These are phyloP conservation scores for Ziziphus jujuba DNA, from an alignment of 306 rosid genomes.

Conservation along the genomic window DNA sequence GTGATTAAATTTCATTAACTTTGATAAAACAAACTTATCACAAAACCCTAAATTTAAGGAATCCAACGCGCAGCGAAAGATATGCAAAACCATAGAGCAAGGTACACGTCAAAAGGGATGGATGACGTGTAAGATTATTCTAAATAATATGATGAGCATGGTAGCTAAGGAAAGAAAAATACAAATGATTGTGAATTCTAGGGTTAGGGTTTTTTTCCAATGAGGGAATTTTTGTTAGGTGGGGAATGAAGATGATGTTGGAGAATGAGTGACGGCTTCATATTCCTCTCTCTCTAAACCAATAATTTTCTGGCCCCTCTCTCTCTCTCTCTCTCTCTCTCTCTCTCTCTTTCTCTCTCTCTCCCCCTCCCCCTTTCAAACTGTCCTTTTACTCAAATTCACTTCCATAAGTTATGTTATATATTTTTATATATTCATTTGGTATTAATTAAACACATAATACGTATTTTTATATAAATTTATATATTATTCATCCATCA, in stretches of 20 bases:
- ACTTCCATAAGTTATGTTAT: constrained; percentile 44
- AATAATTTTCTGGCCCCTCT: constrained; percentile 39
- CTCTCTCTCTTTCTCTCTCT: background rate
- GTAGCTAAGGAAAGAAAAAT: constrained; percentile 25
- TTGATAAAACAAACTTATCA: background rate
- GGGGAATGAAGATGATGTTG: constrained; percentile 50
- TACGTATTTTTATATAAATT: no score
- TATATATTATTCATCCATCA: no score
- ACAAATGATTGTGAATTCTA: constrained; percentile 54
- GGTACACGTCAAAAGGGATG: constrained; percentile 55
- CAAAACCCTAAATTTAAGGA: constrained; percentile 58
- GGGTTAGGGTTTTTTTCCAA: constrained; percentile 61
- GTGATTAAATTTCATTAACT: background rate
- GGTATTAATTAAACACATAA: no score
- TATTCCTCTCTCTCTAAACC: constrained; percentile 54
- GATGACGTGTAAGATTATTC: constrained; percentile 63
- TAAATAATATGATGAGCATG: constrained; percentile 35
- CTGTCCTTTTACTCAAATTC: constrained; percentile 18
- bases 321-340: background rate
- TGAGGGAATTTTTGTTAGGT: constrained; percentile 71
- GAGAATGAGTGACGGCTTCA: constrained; percentile 98
- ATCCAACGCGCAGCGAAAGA: constrained; percentile 26
- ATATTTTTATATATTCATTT: no score
- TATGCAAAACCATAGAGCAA: constrained; percentile 36
- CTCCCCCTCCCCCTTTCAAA: background rate